Conservation (phyloP, 2,329 filamentous ascomycete species). For the Penicillium sp. region DNA sequence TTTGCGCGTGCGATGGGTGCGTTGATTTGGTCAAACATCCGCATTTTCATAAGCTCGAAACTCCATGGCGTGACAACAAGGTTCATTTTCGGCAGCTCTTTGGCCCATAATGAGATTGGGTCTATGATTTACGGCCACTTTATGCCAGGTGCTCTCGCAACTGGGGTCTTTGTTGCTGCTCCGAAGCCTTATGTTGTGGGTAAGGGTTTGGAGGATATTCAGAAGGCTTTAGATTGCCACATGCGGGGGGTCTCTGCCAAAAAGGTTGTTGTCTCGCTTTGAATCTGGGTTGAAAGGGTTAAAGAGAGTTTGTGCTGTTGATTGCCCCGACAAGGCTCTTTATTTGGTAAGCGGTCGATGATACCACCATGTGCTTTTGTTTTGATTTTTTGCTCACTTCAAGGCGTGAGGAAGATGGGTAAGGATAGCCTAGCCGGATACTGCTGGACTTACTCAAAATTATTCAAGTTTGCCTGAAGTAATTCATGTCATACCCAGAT, state of each 20-base stretch:
- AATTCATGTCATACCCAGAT: no score
- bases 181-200: not conserved
- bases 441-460: no score
- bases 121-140: not conserved
- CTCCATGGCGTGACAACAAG: not conserved
- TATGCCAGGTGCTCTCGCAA: not conserved
- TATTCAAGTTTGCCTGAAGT: no score
- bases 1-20: not conserved
- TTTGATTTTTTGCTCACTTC: no score
- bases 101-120: not conserved
- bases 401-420: no score
- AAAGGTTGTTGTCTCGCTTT: constrained; percentile 27
- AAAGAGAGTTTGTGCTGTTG: not conserved
- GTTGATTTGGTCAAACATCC: not conserved
- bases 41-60: not conserved
- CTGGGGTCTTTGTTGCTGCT: not conserved
- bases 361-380: no score
- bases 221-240: constrained; percentile 21
- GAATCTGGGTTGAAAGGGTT: not conserved
- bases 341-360: no score
- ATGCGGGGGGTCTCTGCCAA: constrained; percentile 29
- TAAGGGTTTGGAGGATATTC: constrained; percentile 26
- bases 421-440: no score
- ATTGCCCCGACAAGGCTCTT: not conserved
- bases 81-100: not conserved